Conservation (phyloP, 208 protist genomes). For the Wallacemonas sp. region DNA sequence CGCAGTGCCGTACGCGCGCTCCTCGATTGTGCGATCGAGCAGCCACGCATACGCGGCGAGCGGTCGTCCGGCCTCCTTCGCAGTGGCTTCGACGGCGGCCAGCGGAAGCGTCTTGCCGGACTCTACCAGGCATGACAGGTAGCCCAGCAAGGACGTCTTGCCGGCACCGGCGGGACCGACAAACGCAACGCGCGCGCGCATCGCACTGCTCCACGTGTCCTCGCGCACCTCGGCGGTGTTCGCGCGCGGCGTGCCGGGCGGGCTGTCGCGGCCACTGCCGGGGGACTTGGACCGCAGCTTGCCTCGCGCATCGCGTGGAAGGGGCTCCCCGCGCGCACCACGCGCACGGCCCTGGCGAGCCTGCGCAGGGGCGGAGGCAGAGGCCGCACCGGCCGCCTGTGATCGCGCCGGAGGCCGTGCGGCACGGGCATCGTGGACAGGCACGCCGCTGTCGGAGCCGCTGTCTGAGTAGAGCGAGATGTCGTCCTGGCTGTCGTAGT, state of each 20-base stretch:
- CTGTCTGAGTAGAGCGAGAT: slow-evolving; percentile 9
- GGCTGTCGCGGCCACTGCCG: background rate
- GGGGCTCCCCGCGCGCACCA: background rate
- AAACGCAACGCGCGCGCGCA: background rate
- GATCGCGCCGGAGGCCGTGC: too few species aligned
- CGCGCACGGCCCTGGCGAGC: slow-evolving; percentile 3
- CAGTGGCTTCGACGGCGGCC: slow-evolving; percentile 1
- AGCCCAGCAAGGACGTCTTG: slow-evolving; percentile 4
- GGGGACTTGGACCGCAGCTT: slow-evolving; percentile 5
- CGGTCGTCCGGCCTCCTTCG: slow-evolving; percentile 1
- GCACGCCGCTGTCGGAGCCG: background rate
- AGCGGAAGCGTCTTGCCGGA: background rate
- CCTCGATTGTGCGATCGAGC: slow-evolving; percentile 4
- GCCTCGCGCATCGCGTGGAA: slow-evolving; percentile 2
- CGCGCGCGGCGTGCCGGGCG: background rate
- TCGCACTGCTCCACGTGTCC: background rate
- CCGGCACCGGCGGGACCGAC: slow-evolving; percentile 3
- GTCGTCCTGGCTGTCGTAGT: background rate
- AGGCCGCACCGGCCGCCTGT: too few species aligned
- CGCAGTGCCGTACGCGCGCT: slow-evolving; percentile 2
- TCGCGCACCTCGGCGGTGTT: slow-evolving; percentile 5
- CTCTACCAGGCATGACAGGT: background rate
- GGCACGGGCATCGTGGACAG: too few species aligned
- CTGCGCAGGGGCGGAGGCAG: background rate
- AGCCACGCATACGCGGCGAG: slow-evolving; percentile 8